Evolutionary conservation across 495 filamentous ascomycete genomes (phyloP), one percentile per base, ranked within the genome.

Genomic region (Xylaria scruposa): DNA sequence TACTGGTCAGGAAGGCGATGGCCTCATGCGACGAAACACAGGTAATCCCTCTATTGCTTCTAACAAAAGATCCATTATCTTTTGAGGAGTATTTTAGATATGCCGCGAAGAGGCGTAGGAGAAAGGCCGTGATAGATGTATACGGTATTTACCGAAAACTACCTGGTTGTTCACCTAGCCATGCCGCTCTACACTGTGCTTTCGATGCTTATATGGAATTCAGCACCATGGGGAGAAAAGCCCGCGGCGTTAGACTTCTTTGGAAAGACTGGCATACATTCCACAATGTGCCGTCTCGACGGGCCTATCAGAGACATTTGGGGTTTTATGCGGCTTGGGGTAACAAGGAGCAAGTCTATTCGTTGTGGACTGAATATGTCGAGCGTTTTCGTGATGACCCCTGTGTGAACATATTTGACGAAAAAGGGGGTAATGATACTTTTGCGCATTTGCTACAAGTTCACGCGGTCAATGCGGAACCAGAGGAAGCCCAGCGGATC

Each of bases 401-500:
- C 19, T 54, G 12, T 10, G 47, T 46, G 70, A 65, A 21, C 75
- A 70, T 71, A 13, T 78, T 73, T 33, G 62, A 67, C 31, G 7
- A 10, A 6, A 5, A 73, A 8, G 9, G 79, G 62, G 71, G 75
- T 24, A 73, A 82, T 64, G 77, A 86, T 21, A 82, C 78, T 40
- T 76, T 85, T 63, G 47, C 77, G 29, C 84, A 85, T 10, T 78
- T 93, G 19, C 85, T 97, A 44, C 83, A 90, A 61, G 90, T 90
- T 5, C 85, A 95, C 78, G 90, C 92, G 4, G 84, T 85, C 36
- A 80, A 86, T 64, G 91, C 89, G 0, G 88, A 97, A 67, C 78
- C 90, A 1, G 70, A 79, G 24, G 85, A 88, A 47, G 89, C 91
- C 13, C 74, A 82, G 4, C 75, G 81, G 12, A 86, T 90, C 64